These are phyloP conservation scores for Coemansia sp. DNA, from an alignment of 192 early-diverging fungal species.

Conservation along the genomic window DNA sequence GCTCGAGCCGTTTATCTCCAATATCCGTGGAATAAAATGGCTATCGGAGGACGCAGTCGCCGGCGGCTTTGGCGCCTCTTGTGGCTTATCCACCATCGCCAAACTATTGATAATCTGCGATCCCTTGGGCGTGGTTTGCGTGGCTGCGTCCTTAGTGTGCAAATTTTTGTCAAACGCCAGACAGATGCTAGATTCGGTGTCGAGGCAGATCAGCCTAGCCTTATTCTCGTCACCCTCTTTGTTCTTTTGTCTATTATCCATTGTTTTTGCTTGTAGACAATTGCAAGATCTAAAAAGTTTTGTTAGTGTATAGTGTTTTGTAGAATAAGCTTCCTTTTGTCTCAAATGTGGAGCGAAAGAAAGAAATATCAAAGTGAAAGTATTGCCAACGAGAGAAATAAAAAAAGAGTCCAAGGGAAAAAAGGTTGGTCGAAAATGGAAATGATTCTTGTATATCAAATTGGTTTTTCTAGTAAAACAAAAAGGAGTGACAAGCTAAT, in stretches of 20 bases:
- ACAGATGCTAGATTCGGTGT: slow-evolving; percentile 40
- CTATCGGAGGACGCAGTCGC: slow-evolving; percentile 18
- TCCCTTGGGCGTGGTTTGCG: background rate
- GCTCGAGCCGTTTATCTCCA: slow-evolving; percentile 34
- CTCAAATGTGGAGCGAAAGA: background rate
- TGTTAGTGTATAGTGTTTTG: background rate
- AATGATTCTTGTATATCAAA: slow-evolving; percentile 2
- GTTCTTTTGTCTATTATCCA: slow-evolving; percentile 8
- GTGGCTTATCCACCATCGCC: slow-evolving; percentile 6
- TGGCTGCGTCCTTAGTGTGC: slow-evolving; percentile 7
- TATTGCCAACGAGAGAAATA: background rate
- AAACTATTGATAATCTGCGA: background rate
- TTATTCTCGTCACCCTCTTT: slow-evolving; percentile 9
- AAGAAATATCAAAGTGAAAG: background rate
- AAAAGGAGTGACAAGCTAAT: background rate
- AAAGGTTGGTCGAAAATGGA: background rate
- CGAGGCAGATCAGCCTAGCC: slow-evolving; percentile 24
- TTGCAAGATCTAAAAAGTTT: background rate
- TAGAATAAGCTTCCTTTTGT: background rate
- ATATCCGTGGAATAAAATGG: slow-evolving; percentile 33
- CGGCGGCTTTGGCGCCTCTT: background rate
- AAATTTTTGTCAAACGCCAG: slow-evolving; percentile 32
- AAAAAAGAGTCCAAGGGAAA: background rate
- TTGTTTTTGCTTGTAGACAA: background rate
- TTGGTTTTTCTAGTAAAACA: background rate